phyloP scores from a whole-genome alignment of 2,329 filamentous ascomycete species.

The Dactylellina parvicollis region DNA sequence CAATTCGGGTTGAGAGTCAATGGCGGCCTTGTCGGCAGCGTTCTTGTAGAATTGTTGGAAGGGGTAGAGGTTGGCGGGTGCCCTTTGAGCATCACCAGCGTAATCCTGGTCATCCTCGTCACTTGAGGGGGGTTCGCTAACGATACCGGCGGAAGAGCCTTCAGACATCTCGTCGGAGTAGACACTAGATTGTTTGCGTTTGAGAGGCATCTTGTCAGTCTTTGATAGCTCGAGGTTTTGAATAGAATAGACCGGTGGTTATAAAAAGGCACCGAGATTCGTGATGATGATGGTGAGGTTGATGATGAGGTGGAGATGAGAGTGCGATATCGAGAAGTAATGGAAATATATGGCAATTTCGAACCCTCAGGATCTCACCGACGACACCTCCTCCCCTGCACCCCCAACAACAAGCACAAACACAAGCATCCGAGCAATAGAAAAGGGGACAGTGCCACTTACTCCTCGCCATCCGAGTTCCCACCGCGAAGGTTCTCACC shows the following conservation, averaged over 20 bases:
- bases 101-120: conserved; percentile 43
- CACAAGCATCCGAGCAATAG: not conserved
- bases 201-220: conserved; percentile 31
- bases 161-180: conserved; percentile 14
- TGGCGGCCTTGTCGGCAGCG: conserved; percentile 76
- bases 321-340: not conserved
- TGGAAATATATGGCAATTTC: conserved; percentile 17
- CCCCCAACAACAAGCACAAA: not conserved
- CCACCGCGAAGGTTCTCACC: too few relatives aligned
- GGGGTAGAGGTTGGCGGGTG: conserved; percentile 73
- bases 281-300: not conserved
- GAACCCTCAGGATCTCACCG: conserved; percentile 1
- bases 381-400: not conserved
- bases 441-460: conserved; percentile 4
- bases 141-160: conserved; percentile 21
- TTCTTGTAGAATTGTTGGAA: conserved; percentile 86
- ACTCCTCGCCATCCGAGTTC: conserved; percentile 40
- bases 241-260: not conserved
- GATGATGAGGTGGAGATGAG: not conserved
- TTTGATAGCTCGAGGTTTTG: not conserved
- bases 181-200: conserved; percentile 9
- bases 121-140: conserved; percentile 39
- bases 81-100: conserved; percentile 7
- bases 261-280: not conserved
- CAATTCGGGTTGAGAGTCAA: conserved; percentile 87